These are phyloP conservation scores for Epichloe typhina DNA, from an alignment of 2,329 filamentous ascomycete species.

Conservation along the genomic window DNA sequence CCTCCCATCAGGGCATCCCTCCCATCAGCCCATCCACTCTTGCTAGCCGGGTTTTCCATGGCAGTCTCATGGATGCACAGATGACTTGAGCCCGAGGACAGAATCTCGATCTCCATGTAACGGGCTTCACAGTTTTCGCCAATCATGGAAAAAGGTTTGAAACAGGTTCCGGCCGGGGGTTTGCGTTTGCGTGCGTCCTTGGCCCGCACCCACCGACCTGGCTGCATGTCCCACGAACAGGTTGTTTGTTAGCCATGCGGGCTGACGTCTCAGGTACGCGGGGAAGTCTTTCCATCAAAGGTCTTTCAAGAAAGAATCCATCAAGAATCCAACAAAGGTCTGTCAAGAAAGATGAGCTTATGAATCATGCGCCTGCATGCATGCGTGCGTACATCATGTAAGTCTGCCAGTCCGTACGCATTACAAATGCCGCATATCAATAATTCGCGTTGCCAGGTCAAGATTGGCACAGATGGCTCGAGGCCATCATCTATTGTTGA, in stretches of 20 bases:
- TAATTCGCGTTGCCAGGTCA: no score
- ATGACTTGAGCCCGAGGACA: background rate
- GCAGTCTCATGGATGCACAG: background rate
- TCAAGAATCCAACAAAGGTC: no score
- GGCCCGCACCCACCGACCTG: background rate
- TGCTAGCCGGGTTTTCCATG: background rate
- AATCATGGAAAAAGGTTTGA: background rate
- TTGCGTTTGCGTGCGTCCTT: background rate
- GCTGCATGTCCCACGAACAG: background rate
- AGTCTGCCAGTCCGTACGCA: no score
- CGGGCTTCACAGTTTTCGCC: background rate
- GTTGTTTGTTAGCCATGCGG: background rate
- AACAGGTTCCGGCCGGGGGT: background rate
- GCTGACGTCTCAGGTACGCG: background rate
- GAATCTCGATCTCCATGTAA: background rate
- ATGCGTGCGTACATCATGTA: no score
- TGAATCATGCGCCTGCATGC: no score
- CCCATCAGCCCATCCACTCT: background rate
- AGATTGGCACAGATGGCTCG: background rate
- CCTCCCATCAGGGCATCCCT: no score
- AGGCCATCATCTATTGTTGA: background rate
- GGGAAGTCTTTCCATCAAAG: background rate
- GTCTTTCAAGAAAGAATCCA: no score
- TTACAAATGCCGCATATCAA: background rate
- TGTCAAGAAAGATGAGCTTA: no score